phyloP scores from a whole-genome alignment of 352 stramenopile species.

The Pythium folliculosum region DNA sequence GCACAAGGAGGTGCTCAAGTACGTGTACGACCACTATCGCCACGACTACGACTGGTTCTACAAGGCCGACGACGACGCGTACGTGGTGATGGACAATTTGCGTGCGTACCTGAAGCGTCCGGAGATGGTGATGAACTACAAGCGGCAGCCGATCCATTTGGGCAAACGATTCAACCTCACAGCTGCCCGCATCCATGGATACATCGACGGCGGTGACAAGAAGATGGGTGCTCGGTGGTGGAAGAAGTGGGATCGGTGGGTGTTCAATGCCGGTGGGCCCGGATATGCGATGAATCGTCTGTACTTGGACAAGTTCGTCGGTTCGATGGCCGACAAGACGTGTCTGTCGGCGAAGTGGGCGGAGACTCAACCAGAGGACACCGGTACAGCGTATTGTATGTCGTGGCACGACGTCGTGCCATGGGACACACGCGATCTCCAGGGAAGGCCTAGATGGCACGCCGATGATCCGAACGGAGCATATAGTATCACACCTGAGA shows the following conservation, averaged over 20 bases:
- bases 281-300: slow-evolving; percentile 66
- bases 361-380: slow-evolving; percentile 73
- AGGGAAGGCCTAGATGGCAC: slow-evolving; percentile 69
- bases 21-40: slow-evolving; percentile 65
- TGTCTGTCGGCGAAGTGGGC: slow-evolving; percentile 65
- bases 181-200: slow-evolving; percentile 66
- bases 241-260: slow-evolving; percentile 59
- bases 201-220: slow-evolving; percentile 32
- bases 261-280: slow-evolving; percentile 51
- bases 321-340: slow-evolving; percentile 44
- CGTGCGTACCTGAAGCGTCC: too few species aligned
- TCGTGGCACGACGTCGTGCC: slow-evolving; percentile 73
- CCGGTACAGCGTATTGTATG: slow-evolving; percentile 82
- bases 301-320: slow-evolving; percentile 74
- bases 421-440: slow-evolving; percentile 63
- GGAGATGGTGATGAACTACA: slow-evolving; percentile 26
- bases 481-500: slow-evolving; percentile 38
- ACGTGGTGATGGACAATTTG: too few species aligned
- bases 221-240: background rate
- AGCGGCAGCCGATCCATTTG: slow-evolving; percentile 69
- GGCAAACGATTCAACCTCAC: slow-evolving; percentile 82
- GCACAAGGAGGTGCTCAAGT: slow-evolving; percentile 70
- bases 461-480: slow-evolving; percentile 67
- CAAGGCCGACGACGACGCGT: too few species aligned
- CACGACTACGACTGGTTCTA: slow-evolving; percentile 15